A percentile compares a stretch with the other conserved stretches of the same genome.
These are phyloP conservation scores for Chaetomiaceae sp. DNA, from an alignment of 2,329 filamentous ascomycete species.

Conservation along the genomic window DNA sequence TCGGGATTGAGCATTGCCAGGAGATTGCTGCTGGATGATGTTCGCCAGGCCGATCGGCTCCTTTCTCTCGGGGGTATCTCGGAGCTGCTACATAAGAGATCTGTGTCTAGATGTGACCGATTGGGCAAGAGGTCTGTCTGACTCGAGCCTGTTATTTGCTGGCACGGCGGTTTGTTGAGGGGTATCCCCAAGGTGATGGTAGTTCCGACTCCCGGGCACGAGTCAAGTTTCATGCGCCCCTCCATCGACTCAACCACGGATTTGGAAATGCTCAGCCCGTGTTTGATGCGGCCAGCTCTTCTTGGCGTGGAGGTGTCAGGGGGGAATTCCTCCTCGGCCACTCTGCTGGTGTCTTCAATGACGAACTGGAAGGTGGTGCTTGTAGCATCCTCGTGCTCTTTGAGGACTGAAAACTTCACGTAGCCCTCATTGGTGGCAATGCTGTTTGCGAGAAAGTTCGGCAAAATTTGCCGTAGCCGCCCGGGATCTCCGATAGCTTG, in stretches of 20 bases:
- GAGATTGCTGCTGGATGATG: slow-evolving; percentile 31
- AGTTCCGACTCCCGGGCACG: slow-evolving; percentile 62
- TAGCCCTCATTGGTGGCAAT: slow-evolving; percentile 67
- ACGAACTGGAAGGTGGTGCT: slow-evolving; percentile 64
- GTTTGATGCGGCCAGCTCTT: slow-evolving; percentile 72
- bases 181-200: slow-evolving; percentile 73
- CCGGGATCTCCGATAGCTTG: slow-evolving; percentile 85
- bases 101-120: not conserved
- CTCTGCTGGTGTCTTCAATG: slow-evolving; percentile 74
- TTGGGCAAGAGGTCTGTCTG: too few species aligned
- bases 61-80: slow-evolving; percentile 23
- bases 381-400: slow-evolving; percentile 59
- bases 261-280: slow-evolving; percentile 77
- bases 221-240: slow-evolving; percentile 67
- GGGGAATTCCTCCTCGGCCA: slow-evolving; percentile 72
- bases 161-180: slow-evolving; percentile 63
- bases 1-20: slow-evolving; percentile 29
- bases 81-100: not conserved
- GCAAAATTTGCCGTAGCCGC: slow-evolving; percentile 76
- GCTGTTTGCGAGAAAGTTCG: slow-evolving; percentile 71
- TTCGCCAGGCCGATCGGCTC: slow-evolving; percentile 28
- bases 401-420: slow-evolving; percentile 61
- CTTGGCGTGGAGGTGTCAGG: slow-evolving; percentile 73
- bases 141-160: slow-evolving; percentile 21
- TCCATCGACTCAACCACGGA: slow-evolving; percentile 76